A percentile compares a stretch with the other conserved stretches of the same genome.
Conservation (phyloP, 2,329 filamentous ascomycete genomes). For the Pestalotiopsis fici region DNA sequence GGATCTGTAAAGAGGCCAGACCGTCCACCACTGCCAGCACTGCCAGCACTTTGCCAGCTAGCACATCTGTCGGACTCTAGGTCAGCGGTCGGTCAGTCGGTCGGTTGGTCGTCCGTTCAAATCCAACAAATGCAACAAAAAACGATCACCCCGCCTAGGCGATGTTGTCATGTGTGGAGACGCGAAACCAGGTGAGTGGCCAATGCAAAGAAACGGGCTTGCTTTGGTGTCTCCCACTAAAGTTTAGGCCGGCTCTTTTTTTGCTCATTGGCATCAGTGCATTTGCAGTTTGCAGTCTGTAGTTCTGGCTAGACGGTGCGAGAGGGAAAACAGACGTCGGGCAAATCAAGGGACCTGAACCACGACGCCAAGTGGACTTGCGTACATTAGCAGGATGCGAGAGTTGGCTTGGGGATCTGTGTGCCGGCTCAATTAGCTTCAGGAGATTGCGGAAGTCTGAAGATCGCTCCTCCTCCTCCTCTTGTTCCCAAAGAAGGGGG, state of each 20-base stretch:
- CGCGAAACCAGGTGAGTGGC: background rate
- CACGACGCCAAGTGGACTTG: constrained; percentile 1
- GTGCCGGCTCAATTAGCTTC: background rate
- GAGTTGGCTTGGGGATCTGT: background rate
- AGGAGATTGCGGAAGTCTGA: background rate
- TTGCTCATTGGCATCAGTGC: background rate
- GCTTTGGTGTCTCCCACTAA: background rate
- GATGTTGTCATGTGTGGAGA: background rate
- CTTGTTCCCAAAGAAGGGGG: background rate
- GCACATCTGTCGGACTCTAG: background rate
- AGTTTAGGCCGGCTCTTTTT: background rate
- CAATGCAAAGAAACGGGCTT: background rate
- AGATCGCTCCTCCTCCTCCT: background rate
- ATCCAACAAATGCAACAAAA: background rate
- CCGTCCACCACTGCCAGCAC: background rate
- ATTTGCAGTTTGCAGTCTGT: background rate
- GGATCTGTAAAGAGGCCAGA: background rate
- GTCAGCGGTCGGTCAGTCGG: background rate
- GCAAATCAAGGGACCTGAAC: constrained; percentile 2
- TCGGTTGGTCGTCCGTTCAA: background rate
- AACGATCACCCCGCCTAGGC: background rate
- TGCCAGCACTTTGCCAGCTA: background rate
- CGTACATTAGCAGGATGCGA: background rate
- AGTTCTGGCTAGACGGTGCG: background rate
- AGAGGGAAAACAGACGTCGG: background rate